Percentiles rank a stretch among this genome's conserved stretches.
Evolutionary conservation across 345 rosid genomes (phyloP).

Genomic region (Salix brachista): DNA sequence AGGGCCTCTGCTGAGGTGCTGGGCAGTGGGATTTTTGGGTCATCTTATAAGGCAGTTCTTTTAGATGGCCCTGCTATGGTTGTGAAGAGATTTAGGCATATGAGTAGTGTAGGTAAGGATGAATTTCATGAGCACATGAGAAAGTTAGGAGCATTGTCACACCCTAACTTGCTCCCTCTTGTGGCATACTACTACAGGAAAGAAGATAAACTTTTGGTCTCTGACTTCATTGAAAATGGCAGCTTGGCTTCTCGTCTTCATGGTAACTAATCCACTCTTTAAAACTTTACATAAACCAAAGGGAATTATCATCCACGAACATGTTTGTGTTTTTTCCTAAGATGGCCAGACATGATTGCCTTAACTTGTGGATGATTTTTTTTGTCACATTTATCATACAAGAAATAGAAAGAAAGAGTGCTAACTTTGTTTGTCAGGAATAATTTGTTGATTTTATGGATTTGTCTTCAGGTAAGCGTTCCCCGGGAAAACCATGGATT

Average conservation of each 20-base stretch:
- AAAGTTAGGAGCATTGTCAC: slow-evolving; percentile 60
- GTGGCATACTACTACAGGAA: slow-evolving; percentile 64
- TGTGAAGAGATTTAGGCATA: slow-evolving; percentile 71
- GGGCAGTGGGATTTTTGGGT: slow-evolving; percentile 74
- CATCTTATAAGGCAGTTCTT: slow-evolving; percentile 73
- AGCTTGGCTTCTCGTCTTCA: slow-evolving; percentile 85
- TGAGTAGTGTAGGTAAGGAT: slow-evolving; percentile 50
- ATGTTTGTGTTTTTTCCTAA: no score
- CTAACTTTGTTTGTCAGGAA: neutral
- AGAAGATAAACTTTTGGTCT: slow-evolving; percentile 80
- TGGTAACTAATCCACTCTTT: slow-evolving; percentile 23
- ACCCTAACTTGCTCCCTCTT: slow-evolving; percentile 66
- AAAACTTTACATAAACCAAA: neutral
- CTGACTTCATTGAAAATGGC: slow-evolving; percentile 56
- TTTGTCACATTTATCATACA: no score
- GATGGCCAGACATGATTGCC: no score
- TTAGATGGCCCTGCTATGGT: slow-evolving; percentile 53
- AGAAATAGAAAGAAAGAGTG: neutral
- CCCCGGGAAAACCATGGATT: slow-evolving; percentile 44
- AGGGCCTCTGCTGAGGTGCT: slow-evolving; percentile 75
- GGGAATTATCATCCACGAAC: neutral
- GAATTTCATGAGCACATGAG: slow-evolving; percentile 69
- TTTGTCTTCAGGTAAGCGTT: slow-evolving; percentile 40
- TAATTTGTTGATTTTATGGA: neutral
- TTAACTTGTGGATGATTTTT: neutral